A percentile compares a stretch with the other conserved stretches of the same genome.
phyloP scores from a whole-genome alignment of 495 filamentous ascomycete species.

The Aspergillus ellipticus region DNA sequence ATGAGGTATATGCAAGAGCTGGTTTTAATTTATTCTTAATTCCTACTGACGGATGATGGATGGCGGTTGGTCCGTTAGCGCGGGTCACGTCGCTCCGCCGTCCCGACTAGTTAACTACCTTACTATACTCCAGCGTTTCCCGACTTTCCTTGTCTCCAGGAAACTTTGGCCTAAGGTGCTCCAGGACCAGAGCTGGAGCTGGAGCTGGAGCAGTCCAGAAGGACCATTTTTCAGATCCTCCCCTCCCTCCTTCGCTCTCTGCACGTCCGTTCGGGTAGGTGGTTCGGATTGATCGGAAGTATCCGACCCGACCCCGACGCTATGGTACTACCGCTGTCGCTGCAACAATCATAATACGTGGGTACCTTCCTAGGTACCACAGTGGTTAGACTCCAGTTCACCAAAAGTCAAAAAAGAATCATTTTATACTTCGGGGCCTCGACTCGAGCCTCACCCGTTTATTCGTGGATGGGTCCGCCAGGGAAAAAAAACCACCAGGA shows the following conservation, averaged over 20 bases:
- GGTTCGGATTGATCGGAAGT: conserved; percentile 5
- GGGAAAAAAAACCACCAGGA: too few species aligned
- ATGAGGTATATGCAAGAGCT: conserved; percentile 9
- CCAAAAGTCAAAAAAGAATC: neutral
- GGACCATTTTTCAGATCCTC: neutral
- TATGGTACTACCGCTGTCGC: conserved; percentile 5
- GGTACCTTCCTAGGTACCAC: neutral
- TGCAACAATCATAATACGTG: neutral
- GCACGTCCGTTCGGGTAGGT: conserved; percentile 4
- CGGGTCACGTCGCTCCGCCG: neutral
- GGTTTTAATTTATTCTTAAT: conserved; percentile 3
- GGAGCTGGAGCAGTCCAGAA: neutral
- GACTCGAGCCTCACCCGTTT: too few species aligned
- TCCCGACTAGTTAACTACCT: too few species aligned
- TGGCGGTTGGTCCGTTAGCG: neutral
- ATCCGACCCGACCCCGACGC: conserved; percentile 1
- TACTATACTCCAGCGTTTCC: neutral
- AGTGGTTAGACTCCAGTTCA: neutral
- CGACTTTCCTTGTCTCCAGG: neutral
- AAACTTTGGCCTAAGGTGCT: neutral
- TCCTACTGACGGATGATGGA: neutral
- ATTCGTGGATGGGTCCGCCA: too few species aligned
- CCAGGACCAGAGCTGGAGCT: too few species aligned
- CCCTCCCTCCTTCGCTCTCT: neutral
- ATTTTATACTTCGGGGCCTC: neutral